A percentile compares a stretch with the other conserved stretches of the same genome.
Evolutionary conservation across 2,329 filamentous ascomycete genomes (phyloP).

Genomic region (Diaporthe sp.): DNA sequence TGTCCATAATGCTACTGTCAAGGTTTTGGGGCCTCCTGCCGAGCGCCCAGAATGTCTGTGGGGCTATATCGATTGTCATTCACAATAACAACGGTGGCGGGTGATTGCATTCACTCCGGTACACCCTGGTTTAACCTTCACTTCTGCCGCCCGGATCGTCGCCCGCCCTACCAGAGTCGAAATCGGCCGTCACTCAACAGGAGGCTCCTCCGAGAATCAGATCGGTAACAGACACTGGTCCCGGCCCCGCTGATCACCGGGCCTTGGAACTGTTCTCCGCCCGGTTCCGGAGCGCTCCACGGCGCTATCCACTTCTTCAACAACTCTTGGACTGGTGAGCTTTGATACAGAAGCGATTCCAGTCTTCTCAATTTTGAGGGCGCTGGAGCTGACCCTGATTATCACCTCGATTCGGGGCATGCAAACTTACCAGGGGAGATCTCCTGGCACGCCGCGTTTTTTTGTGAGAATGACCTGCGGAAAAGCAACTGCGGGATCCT

Average conservation of each 20-base stretch:
- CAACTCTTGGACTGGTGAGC: not conserved
- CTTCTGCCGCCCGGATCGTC: constrained; percentile 3
- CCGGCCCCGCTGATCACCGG: not conserved
- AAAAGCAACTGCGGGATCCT: constrained; percentile 4
- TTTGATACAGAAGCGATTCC: not conserved
- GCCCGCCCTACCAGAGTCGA: not conserved
- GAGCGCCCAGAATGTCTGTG: not conserved
- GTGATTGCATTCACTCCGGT: not conserved
- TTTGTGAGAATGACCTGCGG: not conserved
- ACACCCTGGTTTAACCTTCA: not conserved
- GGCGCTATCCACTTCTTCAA: not conserved
- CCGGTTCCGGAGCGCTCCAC: not conserved
- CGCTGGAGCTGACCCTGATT: not conserved
- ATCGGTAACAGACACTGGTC: not conserved
- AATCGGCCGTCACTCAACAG: not conserved
- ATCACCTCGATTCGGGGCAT: not conserved
- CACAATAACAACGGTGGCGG: not conserved
- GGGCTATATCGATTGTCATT: constrained; percentile 7
- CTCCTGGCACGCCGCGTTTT: not conserved
- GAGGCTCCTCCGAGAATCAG: not conserved
- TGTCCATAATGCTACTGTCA: constrained; percentile 26
- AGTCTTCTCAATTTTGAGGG: not conserved
- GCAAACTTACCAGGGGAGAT: not conserved
- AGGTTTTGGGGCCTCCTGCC: constrained; percentile 26
- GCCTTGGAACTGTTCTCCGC: not conserved